Conservation (phyloP, 345 rosid genomes). For the Eucalyptus grandis region DNA sequence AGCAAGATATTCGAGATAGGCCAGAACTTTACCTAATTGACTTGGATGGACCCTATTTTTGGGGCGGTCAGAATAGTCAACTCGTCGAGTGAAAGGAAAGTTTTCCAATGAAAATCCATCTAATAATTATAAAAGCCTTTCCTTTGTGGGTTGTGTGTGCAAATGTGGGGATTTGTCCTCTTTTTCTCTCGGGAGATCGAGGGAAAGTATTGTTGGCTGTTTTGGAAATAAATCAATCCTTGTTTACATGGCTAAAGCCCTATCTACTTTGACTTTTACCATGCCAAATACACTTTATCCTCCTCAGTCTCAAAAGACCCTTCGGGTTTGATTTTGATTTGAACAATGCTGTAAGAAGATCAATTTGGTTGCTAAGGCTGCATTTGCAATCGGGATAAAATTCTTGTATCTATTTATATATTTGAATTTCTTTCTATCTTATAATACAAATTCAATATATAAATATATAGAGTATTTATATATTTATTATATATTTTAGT, state of each 20-base stretch:
- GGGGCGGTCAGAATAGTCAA: neutral
- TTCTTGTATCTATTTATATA: no score
- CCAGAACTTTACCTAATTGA: neutral
- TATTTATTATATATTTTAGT: no score
- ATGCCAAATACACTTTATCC: neutral
- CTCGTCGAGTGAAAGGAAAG: neutral
- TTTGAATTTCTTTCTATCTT: no score
- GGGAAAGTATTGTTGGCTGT: neutral
- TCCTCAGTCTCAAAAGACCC: neutral
- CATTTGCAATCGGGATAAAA: no score
- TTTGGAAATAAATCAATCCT: neutral
- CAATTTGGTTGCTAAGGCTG: neutral
- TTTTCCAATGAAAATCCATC: neutral
- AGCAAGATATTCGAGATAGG: neutral
- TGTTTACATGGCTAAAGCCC: neutral
- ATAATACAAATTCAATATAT: no score
- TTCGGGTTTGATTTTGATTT: neutral
- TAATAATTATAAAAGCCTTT: neutral
- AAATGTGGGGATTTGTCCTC: neutral
- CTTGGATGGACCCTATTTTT: neutral
- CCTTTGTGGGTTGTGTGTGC: neutral
- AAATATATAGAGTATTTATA: no score
- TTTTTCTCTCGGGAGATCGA: neutral
- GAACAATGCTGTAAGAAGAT: neutral
- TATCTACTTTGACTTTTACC: neutral